Conservation (phyloP, 2,329 filamentous ascomycete genomes). For the Alternaria sp. region DNA sequence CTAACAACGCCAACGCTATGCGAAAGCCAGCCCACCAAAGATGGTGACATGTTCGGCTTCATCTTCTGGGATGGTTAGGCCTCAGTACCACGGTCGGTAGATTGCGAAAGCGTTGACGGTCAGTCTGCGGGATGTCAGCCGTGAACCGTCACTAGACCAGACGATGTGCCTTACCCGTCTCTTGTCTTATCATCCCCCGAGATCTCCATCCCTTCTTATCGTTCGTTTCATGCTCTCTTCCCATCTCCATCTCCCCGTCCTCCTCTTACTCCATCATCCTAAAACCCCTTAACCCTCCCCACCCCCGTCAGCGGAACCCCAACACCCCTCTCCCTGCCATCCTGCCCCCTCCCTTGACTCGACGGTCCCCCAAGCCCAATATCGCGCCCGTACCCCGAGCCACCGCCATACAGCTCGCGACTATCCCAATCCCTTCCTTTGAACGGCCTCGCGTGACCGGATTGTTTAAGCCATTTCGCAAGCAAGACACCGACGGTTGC, state of each 20-base stretch:
- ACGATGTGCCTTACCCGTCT: too few relatives aligned
- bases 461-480: slow-evolving; percentile 28
- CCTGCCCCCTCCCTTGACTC: not conserved
- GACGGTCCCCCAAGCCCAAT: not conserved
- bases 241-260: not conserved
- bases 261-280: not conserved
- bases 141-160: not conserved
- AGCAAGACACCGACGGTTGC: slow-evolving; percentile 22
- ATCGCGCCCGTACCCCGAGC: slow-evolving; percentile 15
- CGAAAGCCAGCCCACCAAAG: not conserved
- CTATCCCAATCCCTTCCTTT: slow-evolving; percentile 12
- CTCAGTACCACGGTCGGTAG: not conserved
- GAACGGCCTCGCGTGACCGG: slow-evolving; percentile 19
- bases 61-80: not conserved
- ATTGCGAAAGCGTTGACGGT: not conserved
- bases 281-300: slow-evolving; percentile 27
- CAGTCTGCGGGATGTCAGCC: not conserved
- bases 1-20: not conserved
- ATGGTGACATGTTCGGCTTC: not conserved
- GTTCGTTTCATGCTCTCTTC: too few relatives aligned
- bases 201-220: too few relatives aligned
- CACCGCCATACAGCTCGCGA: slow-evolving; percentile 12
- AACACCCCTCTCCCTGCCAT: slow-evolving; percentile 7
- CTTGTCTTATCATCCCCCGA: too few relatives aligned
- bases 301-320: slow-evolving; percentile 18